Evolutionary conservation across 768 basidiomycete species (phyloP), one percentile per base, ranked within the genome.

Genomic region (Cystofilobasidium macerans): DNA sequence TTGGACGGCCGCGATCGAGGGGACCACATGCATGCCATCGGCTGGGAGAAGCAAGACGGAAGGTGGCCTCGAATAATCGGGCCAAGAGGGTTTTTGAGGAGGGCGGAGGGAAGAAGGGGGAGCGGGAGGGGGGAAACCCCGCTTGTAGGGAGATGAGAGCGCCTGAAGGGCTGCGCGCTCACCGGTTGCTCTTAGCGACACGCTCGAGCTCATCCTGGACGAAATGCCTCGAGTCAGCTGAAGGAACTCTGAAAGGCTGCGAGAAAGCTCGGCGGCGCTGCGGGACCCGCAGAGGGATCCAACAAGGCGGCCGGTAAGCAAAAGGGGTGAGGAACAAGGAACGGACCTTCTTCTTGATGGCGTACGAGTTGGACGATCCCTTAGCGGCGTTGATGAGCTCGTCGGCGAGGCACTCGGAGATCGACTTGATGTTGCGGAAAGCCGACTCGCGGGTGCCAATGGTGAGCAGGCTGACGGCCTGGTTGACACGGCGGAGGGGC

Each of bases 361-460:
- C 94, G 77, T 98, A 99, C 63, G 94, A 98, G 87, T 99, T 99
- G 75, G 93, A 97, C 58, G 95, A 98, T 70, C 95, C 95, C 82
- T 99, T 98, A 71, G 94, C 95, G 62, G 95, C 95, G 78, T 99
- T 99, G 84, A 98, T 97, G 75, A 98, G 87, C 79, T 99, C 95
- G 77, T 98, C 95, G 68, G 95, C 94, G 61, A 98, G 84, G 80
- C 94, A 97, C 81, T 98, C 94, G 69, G 95, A 92, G 73, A 99
- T 87, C 69, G 92, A 95, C 80, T 99, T 99, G 74, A 97, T 89
- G 81, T 99, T 99, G 79, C 95, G 90, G 91, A 99, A 99, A 61
- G 95, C 92, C 54, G 94, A 97, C 80, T 99, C 95, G 76, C 95
- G 95, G 70, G 94, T 95, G 91, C 95, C 95, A 71, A 86, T 85